phyloP scores from a whole-genome alignment of 352 stramenopile species.

The Phytophthora litchii region DNA sequence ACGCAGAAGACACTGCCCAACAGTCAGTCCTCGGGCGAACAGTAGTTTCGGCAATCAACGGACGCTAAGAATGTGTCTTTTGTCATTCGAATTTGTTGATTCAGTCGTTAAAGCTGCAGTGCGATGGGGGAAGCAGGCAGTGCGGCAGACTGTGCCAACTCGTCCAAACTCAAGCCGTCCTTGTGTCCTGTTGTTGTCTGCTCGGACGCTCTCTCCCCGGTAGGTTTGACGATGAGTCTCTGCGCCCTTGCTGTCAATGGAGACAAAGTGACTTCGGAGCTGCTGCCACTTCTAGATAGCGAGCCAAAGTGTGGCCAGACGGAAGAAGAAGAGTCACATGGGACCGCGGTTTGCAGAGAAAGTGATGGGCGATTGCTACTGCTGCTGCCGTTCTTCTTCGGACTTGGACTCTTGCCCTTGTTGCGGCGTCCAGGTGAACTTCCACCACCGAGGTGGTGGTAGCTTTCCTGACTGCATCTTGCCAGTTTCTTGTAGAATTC shows the following conservation, averaged over 20 bases:
- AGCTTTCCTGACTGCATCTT: slow-evolving; percentile 53
- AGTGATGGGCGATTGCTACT: slow-evolving; percentile 7
- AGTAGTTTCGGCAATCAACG: slow-evolving; percentile 36
- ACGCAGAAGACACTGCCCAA: slow-evolving; percentile 63
- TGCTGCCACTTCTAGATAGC: slow-evolving; percentile 16
- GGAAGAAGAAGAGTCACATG: slow-evolving; percentile 8
- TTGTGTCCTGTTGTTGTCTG: slow-evolving; percentile 9
- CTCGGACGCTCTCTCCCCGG: slow-evolving; percentile 20
- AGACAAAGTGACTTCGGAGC: slow-evolving; percentile 14
- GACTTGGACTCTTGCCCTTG: slow-evolving; percentile 35
- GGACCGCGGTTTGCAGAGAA: slow-evolving; percentile 2
- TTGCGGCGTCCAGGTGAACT: slow-evolving; percentile 29
- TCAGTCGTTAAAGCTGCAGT: slow-evolving; percentile 13
- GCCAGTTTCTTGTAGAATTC: slow-evolving; percentile 86
- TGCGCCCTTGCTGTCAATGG: slow-evolving; percentile 40
- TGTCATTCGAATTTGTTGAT: no score
- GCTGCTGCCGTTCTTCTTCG: slow-evolving; percentile 23
- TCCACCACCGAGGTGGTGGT: slow-evolving; percentile 29
- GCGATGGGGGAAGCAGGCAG: slow-evolving; percentile 10
- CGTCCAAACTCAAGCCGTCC: slow-evolving; percentile 22
- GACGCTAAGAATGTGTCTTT: no score
- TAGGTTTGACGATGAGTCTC: slow-evolving; percentile 50
- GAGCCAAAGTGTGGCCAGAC: slow-evolving; percentile 22
- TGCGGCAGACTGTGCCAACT: slow-evolving; percentile 22
- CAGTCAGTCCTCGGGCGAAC: slow-evolving; percentile 57